phyloP scores from a whole-genome alignment of 768 basidiomycete species.

The Podaxis sp. region DNA sequence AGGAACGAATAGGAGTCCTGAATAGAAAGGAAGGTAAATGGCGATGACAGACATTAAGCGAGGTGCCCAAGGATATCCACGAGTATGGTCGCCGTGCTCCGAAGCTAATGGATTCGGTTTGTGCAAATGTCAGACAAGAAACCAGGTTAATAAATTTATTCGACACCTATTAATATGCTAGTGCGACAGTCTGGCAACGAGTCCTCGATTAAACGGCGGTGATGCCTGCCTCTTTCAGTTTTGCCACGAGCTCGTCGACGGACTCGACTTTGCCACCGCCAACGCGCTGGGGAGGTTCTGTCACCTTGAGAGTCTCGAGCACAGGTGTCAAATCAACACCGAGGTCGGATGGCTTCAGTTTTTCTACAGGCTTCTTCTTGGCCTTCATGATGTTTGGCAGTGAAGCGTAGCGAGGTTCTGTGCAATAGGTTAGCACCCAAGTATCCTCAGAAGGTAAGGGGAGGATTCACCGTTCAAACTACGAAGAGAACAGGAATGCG shows the following conservation, averaged over 20 bases:
- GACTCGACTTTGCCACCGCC: slow-evolving; percentile 91
- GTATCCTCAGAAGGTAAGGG: background rate
- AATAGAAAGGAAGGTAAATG: background rate
- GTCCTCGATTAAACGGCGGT: slow-evolving; percentile 26
- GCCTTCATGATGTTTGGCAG: slow-evolving; percentile 98
- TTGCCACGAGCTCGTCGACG: slow-evolving; percentile 87
- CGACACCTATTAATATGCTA: slow-evolving; percentile 4
- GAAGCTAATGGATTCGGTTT: background rate
- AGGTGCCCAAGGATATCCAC: background rate
- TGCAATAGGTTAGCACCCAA: slow-evolving; percentile 6
- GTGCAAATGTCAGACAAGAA: background rate
- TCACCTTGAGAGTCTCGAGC: slow-evolving; percentile 83
- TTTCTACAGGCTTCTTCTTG: slow-evolving; percentile 97
- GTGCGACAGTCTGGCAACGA: background rate
- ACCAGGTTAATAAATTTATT: background rate
- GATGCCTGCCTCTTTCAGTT: slow-evolving; percentile 85
- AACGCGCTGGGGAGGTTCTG: slow-evolving; percentile 86
- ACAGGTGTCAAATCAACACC: slow-evolving; percentile 81
- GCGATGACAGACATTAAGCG: background rate
- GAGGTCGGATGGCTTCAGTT: slow-evolving; percentile 75
- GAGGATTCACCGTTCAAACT: slow-evolving; percentile 69
- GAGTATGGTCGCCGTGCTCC: background rate
- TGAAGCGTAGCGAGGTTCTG: slow-evolving; percentile 97
- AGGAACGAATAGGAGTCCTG: background rate
- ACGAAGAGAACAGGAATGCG: slow-evolving; percentile 1